These are phyloP conservation scores for Microcyclosporella mali DNA, from an alignment of 2,329 filamentous ascomycete genomes.

Conservation along the genomic window DNA sequence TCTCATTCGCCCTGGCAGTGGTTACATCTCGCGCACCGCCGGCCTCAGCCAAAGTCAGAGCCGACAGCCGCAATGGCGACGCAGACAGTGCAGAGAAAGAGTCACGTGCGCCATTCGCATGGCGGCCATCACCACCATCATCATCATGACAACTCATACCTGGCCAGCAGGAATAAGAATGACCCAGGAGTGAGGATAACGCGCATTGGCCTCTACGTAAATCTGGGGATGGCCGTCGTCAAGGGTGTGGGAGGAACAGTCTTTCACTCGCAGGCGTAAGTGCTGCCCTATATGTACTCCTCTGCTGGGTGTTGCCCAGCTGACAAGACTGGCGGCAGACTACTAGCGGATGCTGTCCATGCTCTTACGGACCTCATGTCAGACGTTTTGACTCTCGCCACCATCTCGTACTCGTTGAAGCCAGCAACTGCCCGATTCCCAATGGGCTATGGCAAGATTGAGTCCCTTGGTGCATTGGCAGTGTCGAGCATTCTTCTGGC, in stretches of 20 bases:
- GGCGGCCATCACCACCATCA: conserved; percentile 60
- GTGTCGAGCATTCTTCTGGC: conserved; percentile 86
- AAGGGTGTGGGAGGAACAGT: conserved; percentile 89
- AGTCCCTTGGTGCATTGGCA: conserved; percentile 86
- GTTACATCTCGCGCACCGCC: conserved; percentile 29
- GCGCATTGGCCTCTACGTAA: conserved; percentile 78
- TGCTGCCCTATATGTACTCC: background rate
- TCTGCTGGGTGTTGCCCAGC: background rate
- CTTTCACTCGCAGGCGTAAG: conserved; percentile 75
- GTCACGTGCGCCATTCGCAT: conserved; percentile 29
- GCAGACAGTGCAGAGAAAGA: conserved; percentile 23
- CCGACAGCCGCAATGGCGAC: conserved; percentile 14
- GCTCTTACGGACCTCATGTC: conserved; percentile 92
- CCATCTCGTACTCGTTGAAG: conserved; percentile 86
- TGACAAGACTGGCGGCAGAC: conserved; percentile 4
- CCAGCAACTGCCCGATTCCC: conserved; percentile 80
- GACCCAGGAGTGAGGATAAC: conserved; percentile 95
- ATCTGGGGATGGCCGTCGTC: conserved; percentile 86
- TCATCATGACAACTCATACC: conserved; percentile 77
- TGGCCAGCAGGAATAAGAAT: conserved; percentile 75
- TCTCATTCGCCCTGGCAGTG: conserved; percentile 27
- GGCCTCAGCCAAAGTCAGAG: conserved; percentile 8
- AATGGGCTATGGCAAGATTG: conserved; percentile 92
- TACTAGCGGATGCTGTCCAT: conserved; percentile 79
- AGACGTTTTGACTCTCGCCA: conserved; percentile 87